These are phyloP conservation scores for Gyromitra esculenta DNA, from an alignment of 2,329 filamentous ascomycete genomes.

Conservation along the genomic window DNA sequence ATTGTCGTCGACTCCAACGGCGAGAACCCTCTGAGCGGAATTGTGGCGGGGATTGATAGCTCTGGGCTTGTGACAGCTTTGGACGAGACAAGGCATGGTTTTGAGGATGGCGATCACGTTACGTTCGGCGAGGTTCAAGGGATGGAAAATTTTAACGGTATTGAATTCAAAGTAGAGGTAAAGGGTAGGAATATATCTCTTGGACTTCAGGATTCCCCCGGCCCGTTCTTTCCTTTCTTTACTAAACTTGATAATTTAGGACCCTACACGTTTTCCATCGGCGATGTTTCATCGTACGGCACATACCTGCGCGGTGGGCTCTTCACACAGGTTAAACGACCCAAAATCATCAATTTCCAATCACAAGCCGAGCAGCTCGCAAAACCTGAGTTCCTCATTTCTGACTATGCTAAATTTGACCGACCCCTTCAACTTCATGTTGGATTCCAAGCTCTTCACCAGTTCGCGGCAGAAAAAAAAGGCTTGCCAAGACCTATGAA, in stretches of 20 bases:
- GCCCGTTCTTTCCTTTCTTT: conserved; percentile 3
- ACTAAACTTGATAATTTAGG: conserved; percentile 59
- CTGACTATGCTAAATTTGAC: conserved; percentile 98
- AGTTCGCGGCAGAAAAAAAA: conserved; percentile 77
- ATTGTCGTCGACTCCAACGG: conserved; percentile 88
- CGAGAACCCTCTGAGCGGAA: conserved; percentile 85
- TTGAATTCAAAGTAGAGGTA: conserved; percentile 86
- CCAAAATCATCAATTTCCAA: conserved; percentile 90
- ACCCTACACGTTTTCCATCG: conserved; percentile 97
- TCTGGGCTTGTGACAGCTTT: conserved; percentile 90
- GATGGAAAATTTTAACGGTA: conserved; percentile 85
- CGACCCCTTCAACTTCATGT: conserved; percentile 90
- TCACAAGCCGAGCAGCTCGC: conserved; percentile 78
- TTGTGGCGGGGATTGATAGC: conserved; percentile 87
- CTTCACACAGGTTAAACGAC: conserved; percentile 98
- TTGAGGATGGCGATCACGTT: conserved; percentile 96
- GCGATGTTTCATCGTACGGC: conserved; percentile 80
- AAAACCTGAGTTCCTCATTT: conserved; percentile 87
- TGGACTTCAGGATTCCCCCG: background rate
- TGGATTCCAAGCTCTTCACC: conserved; percentile 90
- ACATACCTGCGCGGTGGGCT: conserved; percentile 88
- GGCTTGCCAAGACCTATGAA: conserved; percentile 84
- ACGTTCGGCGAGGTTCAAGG: conserved; percentile 94
- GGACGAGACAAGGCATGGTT: conserved; percentile 91
- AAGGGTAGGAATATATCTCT: conserved; percentile 67